Evolutionary conservation across 2,329 filamentous ascomycete genomes (phyloP).

Genomic region (Chaetomium olivaceum): DNA sequence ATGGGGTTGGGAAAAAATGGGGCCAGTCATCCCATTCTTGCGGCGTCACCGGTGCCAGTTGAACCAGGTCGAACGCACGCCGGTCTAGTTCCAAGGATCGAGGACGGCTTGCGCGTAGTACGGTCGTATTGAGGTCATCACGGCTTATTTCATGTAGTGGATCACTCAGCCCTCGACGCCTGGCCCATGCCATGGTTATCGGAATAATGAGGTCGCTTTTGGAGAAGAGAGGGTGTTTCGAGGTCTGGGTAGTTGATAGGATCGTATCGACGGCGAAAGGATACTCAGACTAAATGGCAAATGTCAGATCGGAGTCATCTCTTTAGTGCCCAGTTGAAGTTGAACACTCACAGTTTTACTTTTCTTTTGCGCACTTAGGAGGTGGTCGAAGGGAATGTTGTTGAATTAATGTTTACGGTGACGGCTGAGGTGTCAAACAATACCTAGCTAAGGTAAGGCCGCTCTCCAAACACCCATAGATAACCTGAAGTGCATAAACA

Average conservation of each 20-base stretch:
- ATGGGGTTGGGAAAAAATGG: not conserved
- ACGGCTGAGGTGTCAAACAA: not conserved
- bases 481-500: not conserved
- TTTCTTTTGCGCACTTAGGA: not conserved
- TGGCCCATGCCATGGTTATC: not conserved
- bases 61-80: not conserved
- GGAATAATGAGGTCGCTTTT: not conserved
- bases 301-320: not conserved
- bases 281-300: not conserved
- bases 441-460: not conserved
- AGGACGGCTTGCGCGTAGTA: not conserved
- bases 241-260: not conserved
- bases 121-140: not conserved
- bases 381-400: not conserved
- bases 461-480: not conserved
- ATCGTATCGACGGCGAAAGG: not conserved
- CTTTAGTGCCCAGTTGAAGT: not conserved
- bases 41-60: not conserved
- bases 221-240: not conserved
- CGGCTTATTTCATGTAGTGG: not conserved
- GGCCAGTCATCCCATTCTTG: not conserved
- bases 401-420: not conserved
- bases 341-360: not conserved
- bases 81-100: not conserved
- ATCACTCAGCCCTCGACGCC: not conserved